Evolutionary conservation across 2,329 filamentous ascomycete genomes (phyloP).

Genomic region (Aureobasidium zeae): DNA sequence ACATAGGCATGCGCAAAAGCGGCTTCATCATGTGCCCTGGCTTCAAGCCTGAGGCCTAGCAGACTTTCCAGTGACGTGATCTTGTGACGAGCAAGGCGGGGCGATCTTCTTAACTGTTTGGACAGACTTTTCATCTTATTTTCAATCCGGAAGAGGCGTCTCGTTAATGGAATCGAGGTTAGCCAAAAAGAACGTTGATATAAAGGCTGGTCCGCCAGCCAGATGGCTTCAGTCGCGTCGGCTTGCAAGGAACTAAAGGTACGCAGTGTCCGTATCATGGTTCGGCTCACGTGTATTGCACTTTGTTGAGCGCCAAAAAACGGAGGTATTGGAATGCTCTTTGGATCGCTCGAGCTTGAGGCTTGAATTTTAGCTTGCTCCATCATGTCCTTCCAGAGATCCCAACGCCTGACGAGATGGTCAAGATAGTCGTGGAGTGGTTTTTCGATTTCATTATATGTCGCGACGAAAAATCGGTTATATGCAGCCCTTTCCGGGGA

Average conservation of each 20-base stretch:
- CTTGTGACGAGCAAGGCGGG: neutral
- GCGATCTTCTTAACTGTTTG: neutral
- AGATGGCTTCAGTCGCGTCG: neutral
- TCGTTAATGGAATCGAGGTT: neutral
- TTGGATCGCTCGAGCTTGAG: no score
- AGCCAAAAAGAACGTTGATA: constrained; percentile 6
- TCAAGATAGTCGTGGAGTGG: no score
- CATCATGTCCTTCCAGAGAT: neutral
- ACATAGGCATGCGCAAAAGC: constrained; percentile 9
- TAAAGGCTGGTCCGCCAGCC: neutral
- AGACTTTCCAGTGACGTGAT: neutral
- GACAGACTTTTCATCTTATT: neutral
- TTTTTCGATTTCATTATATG: no score
- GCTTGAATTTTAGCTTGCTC: no score
- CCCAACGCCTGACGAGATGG: no score
- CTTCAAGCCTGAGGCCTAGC: neutral
- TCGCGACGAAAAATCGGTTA: no score
- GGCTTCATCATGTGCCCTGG: neutral
- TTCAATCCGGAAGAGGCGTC: neutral
- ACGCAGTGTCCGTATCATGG: neutral
- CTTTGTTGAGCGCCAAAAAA: no score
- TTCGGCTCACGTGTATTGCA: neutral
- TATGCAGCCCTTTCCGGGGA: no score
- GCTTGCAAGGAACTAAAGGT: neutral
- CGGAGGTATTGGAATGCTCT: no score